Evolutionary conservation across 2,329 filamentous ascomycete genomes (phyloP), one percentile per base, ranked within the genome.

Genomic region (Paracamarosporium sp.): DNA sequence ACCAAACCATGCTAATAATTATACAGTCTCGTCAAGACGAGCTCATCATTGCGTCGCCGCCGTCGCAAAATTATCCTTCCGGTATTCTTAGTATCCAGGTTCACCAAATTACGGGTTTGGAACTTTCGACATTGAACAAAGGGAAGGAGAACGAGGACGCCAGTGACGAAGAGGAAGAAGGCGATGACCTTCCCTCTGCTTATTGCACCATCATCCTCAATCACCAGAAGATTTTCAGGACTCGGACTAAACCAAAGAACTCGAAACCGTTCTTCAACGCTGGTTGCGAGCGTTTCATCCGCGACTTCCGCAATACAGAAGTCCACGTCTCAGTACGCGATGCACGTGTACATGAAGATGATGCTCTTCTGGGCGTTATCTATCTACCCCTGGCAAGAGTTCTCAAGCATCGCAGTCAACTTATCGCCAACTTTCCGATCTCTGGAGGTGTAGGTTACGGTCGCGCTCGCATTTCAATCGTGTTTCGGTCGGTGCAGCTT

Each of bases 201-300:
- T 93, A 91, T 70, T 91, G 88, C 71, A 90, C 83, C 30, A 85
- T 92, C 64, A 89, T 92, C 41, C 76, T 92, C 63, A 91, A 92
- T 69, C 89, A 92, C 68, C 83, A 84, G 62, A 91, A 85, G 56
- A 76, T 85, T 12, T 93, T 88, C 77, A 87, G 84, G 65, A 91
- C 90, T 1, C 80, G 90, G 15, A 91, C 90, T 0, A 92, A 93
- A 75, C 90, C 90, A 1, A 91, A 91, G 77, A 92, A 91, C 60
- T 83, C 87, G 0, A 91, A 91, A 66, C 90, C 90, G 0, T 92
- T 92, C 74, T 92, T 90, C 80, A 92, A 92, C 62, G 90, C 90
- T 2, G 88, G 88, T 5, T 90, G 86, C 1, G 90, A 93, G 71
- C 84, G 88, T 5, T 91, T 91, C 61, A 82, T 92, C 36, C 81